Evolutionary conservation across 305 asterid genomes (phyloP).

Genomic region (Solanum aculeatissimum): DNA sequence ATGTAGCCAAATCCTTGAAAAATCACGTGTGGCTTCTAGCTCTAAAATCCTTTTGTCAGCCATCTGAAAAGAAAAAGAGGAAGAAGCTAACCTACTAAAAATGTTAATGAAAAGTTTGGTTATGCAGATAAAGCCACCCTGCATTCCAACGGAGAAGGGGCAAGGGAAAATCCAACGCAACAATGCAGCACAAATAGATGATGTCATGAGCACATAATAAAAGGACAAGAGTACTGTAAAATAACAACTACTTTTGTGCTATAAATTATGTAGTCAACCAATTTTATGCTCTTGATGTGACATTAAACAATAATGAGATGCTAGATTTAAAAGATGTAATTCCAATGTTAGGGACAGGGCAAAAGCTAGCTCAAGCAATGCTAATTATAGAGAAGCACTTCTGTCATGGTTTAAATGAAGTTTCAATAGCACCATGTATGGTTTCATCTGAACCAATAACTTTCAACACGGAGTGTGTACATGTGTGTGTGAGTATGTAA

Average conservation of each 20-base stretch:
- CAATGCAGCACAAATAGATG: too few species aligned
- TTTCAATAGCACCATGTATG: not conserved
- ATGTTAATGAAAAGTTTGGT: not conserved
- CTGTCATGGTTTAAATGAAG: not conserved
- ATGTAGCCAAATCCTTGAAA: conserved; percentile 82
- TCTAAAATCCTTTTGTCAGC: conserved; percentile 62
- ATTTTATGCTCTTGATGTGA: not conserved
- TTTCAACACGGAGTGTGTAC: too few species aligned
- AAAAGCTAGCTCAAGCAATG: not conserved
- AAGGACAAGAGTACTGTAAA: not conserved
- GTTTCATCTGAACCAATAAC: too few species aligned
- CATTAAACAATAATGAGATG: not conserved
- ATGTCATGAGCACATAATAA: not conserved
- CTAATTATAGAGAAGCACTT: not conserved
- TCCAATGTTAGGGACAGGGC: not conserved
- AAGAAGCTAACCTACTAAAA: not conserved
- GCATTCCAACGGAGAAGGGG: not conserved
- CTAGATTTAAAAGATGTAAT: not conserved
- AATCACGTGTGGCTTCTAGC: conserved; percentile 70
- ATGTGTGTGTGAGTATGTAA: too few species aligned
- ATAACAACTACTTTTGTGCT: not conserved
- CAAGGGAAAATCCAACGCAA: too few species aligned
- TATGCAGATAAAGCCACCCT: not conserved
- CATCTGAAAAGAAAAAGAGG: conserved; percentile 19
- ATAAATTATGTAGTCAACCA: not conserved